Percentiles rank a stretch among this genome's conserved stretches.
These are phyloP conservation scores for Alternaria arbusti DNA, from an alignment of 2,329 filamentous ascomycete genomes.

Conservation along the genomic window DNA sequence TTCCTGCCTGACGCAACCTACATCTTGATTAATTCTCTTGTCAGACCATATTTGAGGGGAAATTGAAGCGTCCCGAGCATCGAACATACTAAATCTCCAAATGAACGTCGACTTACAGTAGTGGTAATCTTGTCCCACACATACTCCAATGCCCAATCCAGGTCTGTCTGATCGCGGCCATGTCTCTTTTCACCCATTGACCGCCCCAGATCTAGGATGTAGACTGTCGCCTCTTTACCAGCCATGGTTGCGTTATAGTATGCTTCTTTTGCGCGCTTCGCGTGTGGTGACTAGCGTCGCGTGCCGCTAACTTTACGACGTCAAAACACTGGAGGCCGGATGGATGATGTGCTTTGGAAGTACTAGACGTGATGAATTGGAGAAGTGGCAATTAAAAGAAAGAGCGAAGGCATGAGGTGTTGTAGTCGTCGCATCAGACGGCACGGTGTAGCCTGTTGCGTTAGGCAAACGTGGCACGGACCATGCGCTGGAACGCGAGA, in stretches of 20 bases:
- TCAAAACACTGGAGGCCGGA: neutral
- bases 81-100: slow-evolving; percentile 26
- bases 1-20: slow-evolving; percentile 72
- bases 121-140: slow-evolving; percentile 91
- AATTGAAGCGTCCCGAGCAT: neutral
- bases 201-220: slow-evolving; percentile 84
- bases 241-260: slow-evolving; percentile 67
- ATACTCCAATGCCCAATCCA: slow-evolving; percentile 90
- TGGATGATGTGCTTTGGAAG: neutral
- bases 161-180: slow-evolving; percentile 76
- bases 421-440: neutral
- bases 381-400: neutral
- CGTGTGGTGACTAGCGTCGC: neutral
- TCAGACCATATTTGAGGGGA: neutral
- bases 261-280: neutral
- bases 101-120: slow-evolving; percentile 62
- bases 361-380: neutral
- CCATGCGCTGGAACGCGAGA: neutral
- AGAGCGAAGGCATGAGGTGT: neutral
- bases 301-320: neutral
- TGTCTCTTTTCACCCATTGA: slow-evolving; percentile 79
- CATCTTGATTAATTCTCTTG: slow-evolving; percentile 1
- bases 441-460: slow-evolving; percentile 5
- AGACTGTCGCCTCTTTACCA: slow-evolving; percentile 90
- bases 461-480: slow-evolving; percentile 12